Conservation (phyloP, 768 basidiomycete species). For the Tylopilus sp. region DNA sequence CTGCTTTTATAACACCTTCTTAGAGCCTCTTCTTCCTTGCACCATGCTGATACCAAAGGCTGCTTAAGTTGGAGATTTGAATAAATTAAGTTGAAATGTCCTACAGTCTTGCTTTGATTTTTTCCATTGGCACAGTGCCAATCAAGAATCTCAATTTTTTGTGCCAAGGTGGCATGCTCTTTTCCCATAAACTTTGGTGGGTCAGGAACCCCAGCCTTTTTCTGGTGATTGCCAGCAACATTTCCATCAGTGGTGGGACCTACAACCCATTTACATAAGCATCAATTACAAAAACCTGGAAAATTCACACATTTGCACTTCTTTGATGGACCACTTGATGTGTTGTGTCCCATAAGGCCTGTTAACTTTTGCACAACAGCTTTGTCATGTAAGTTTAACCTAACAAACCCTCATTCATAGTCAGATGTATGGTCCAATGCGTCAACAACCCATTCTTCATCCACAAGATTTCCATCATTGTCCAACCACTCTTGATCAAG, state of each 20-base stretch:
- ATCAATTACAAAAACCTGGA: neutral
- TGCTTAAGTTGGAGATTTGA: neutral
- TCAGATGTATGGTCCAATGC: neutral
- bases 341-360: too few relatives aligned
- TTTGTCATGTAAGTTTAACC: neutral
- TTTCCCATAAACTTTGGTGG: neutral
- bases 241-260: too few relatives aligned
- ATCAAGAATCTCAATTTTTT: too few relatives aligned
- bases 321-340: neutral
- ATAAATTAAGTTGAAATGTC: neutral
- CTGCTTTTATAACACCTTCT: neutral
- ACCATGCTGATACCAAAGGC: neutral
- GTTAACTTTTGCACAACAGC: neutral
- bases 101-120: constrained; percentile 32
- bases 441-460: too few relatives aligned
- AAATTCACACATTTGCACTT: neutral
- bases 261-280: too few relatives aligned
- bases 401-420: neutral
- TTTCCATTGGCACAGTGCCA: constrained; percentile 30
- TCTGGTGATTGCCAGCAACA: neutral
- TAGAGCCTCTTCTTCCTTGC: neutral
- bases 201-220: too few relatives aligned
- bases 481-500: neutral
- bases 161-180: constrained; percentile 30
- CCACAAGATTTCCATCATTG: too few relatives aligned